These are phyloP conservation scores for Chaetomiaceae sp. DNA, from an alignment of 2,329 filamentous ascomycete genomes.

Conservation along the genomic window DNA sequence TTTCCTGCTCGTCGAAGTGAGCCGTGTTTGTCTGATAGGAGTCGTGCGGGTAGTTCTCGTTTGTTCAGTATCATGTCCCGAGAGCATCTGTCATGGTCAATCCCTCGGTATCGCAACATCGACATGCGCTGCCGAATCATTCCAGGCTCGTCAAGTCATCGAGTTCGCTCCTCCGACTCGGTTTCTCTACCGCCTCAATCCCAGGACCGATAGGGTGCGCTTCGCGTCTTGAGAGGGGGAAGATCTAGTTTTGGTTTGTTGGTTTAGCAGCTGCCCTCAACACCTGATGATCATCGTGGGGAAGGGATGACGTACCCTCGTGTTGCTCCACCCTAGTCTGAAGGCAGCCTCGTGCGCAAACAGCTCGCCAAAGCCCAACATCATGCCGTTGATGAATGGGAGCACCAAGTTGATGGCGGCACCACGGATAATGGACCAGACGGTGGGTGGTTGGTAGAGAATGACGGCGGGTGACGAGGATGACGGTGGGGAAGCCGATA, in stretches of 20 bases:
- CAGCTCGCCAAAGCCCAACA: constrained; percentile 95
- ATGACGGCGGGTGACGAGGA: constrained; percentile 66
- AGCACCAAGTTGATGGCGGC: constrained; percentile 93
- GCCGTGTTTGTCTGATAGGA: too few relatives aligned
- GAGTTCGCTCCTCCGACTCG: constrained; percentile 54
- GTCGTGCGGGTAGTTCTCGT: too few relatives aligned
- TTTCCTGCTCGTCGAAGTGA: too few relatives aligned
- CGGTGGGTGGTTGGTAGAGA: constrained; percentile 81
- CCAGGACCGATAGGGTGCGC: constrained; percentile 71
- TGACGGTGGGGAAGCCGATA: constrained; percentile 57
- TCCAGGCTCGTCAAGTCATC: constrained; percentile 66
- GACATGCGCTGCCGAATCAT: constrained; percentile 36
- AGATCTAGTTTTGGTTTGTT: constrained; percentile 44
- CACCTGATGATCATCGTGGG: neutral
- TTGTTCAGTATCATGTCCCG: too few relatives aligned
- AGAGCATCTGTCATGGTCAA: too few relatives aligned
- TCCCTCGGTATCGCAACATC: too few relatives aligned
- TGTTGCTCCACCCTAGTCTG: constrained; percentile 85
- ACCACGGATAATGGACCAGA: constrained; percentile 80
- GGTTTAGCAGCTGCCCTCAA: neutral
- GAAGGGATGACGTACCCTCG: constrained; percentile 64
- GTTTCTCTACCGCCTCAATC: constrained; percentile 68
- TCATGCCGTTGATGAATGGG: constrained; percentile 95
- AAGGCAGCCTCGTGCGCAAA: constrained; percentile 96
- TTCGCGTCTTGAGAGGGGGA: constrained; percentile 56